Conservation (phyloP, 495 filamentous ascomycete genomes). For the Aspergillus baeticus region DNA sequence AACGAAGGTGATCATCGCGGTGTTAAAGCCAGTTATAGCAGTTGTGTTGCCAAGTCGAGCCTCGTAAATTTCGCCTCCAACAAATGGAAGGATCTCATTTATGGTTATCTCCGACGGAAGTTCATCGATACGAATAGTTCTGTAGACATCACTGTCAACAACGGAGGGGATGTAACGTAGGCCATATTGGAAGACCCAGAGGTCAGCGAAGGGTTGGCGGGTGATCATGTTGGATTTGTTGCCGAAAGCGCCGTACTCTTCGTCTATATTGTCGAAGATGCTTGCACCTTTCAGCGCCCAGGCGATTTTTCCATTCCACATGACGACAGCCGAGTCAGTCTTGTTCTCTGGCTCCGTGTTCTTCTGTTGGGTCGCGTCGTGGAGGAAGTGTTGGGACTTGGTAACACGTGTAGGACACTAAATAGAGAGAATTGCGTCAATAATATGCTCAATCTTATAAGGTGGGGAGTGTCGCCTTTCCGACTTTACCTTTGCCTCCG, state of each 20-base stretch:
- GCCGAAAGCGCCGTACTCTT: conserved; percentile 17
- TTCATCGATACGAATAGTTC: conserved; percentile 32
- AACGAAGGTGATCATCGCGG: conserved; percentile 33
- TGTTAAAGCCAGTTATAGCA: conserved; percentile 27
- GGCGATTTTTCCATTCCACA: conserved; percentile 26
- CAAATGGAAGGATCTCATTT: conserved; percentile 22
- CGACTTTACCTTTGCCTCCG: not conserved
- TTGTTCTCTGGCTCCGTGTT: not conserved
- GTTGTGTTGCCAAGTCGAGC: conserved; percentile 28
- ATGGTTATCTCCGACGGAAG: conserved; percentile 23
- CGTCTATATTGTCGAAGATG: conserved; percentile 23
- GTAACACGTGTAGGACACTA: not conserved
- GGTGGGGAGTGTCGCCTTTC: not conserved
- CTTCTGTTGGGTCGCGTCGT: not conserved
- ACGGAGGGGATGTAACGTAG: conserved; percentile 30
- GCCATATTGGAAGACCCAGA: conserved; percentile 33
- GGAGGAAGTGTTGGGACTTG: not conserved
- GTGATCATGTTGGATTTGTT: conserved; percentile 9
- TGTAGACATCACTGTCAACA: conserved; percentile 21
- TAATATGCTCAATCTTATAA: not conserved
- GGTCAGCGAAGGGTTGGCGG: conserved; percentile 9
- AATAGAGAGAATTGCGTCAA: not conserved
- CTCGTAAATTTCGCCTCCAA: conserved; percentile 30
- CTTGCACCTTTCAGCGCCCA: conserved; percentile 28
- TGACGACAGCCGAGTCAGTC: not conserved